These are phyloP conservation scores for Tephrocybe sp. DNA, from an alignment of 768 basidiomycete species.

Conservation along the genomic window DNA sequence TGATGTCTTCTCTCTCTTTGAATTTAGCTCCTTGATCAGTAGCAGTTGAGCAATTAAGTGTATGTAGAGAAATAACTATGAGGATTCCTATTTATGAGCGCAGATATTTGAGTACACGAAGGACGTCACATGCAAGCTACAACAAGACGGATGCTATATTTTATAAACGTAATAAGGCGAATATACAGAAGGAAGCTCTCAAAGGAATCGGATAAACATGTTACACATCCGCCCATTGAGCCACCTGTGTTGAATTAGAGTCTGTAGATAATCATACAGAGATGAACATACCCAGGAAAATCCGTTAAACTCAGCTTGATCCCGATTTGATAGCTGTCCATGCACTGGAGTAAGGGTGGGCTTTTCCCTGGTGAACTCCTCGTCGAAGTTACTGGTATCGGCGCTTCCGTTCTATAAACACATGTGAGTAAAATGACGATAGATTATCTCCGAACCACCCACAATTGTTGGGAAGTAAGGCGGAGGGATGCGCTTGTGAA, in stretches of 20 bases:
- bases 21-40: too few species aligned
- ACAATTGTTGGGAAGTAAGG: constrained; percentile 98
- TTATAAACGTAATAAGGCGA: constrained; percentile 18
- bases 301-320: constrained; percentile 95
- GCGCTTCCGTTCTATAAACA: constrained; percentile 68
- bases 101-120: constrained; percentile 37
- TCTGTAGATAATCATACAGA: not conserved
- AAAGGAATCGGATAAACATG: constrained; percentile 25
- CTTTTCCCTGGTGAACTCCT: constrained; percentile 95
- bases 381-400: constrained; percentile 92
- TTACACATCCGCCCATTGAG: constrained; percentile 60
- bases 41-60: not conserved
- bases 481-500: constrained; percentile 94
- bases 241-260: constrained; percentile 31
- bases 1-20: too few species aligned
- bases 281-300: constrained; percentile 80
- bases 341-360: constrained; percentile 98
- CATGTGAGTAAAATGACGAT: not conserved
- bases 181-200: constrained; percentile 21
- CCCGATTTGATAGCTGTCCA: constrained; percentile 82
- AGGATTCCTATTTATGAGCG: constrained; percentile 23
- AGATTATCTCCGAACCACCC: constrained; percentile 25
- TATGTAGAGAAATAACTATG: constrained; percentile 9
- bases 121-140: constrained; percentile 15
- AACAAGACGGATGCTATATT: constrained; percentile 19